A percentile compares a stretch with the other conserved stretches of the same genome.
phyloP scores from a whole-genome alignment of 2,329 filamentous ascomycete genomes.

The Cladosporium sp. region DNA sequence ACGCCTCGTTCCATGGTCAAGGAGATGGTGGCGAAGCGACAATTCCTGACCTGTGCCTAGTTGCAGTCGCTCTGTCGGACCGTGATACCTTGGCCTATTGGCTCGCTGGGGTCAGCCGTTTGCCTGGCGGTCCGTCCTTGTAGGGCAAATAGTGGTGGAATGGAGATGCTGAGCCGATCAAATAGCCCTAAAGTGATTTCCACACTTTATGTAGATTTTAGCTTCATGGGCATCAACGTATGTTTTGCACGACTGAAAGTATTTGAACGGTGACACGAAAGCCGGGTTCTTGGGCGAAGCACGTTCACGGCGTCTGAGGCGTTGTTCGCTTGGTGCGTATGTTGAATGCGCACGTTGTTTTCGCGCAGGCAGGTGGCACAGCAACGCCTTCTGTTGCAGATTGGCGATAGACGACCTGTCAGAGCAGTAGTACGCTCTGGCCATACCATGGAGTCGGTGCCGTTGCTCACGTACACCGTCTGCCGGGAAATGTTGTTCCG shows the following conservation, averaged over 20 bases:
- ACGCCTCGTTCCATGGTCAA: neutral
- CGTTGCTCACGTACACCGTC: neutral
- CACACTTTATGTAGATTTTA: neutral
- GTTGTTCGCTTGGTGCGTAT: slow-evolving; percentile 1
- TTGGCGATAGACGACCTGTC: neutral
- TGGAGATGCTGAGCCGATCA: neutral
- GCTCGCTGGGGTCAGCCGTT: neutral
- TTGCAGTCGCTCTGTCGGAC: slow-evolving; percentile 5
- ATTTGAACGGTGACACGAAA: neutral
- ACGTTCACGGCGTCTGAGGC: slow-evolving; percentile 6
- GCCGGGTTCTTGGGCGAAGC: slow-evolving; percentile 9
- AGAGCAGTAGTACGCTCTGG: neutral
- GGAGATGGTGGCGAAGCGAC: neutral
- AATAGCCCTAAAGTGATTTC: neutral
- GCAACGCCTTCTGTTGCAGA: neutral
- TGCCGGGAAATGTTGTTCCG: neutral
- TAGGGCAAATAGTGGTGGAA: neutral
- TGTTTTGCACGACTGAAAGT: neutral
- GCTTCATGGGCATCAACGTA: neutral
- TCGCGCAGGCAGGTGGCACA: slow-evolving; percentile 10
- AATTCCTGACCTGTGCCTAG: neutral
- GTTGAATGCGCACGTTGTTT: neutral
- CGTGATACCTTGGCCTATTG: neutral
- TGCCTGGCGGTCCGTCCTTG: neutral
- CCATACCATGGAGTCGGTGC: neutral